Evolutionary conservation across 2,329 filamentous ascomycete genomes (phyloP).

Genomic region (Aspergillus terreus): DNA sequence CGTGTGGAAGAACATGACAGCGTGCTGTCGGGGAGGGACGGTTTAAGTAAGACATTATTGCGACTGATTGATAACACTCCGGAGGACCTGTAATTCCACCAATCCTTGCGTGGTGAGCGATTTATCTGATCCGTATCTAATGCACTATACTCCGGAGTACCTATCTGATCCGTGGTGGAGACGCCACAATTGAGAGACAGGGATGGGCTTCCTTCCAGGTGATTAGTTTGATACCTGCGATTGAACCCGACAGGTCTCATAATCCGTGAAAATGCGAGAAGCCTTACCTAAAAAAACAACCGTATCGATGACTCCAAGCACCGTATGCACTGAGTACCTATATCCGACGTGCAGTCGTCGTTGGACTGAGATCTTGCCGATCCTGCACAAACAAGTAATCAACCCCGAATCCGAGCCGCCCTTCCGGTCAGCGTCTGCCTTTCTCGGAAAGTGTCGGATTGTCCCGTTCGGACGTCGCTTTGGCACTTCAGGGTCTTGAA

Average conservation of each 20-base stretch:
- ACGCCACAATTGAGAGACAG: not conserved
- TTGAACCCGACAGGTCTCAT: not conserved
- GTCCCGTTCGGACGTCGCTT: not conserved
- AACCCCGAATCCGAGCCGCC: not conserved
- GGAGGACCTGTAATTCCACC: not conserved
- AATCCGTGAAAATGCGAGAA: too few relatives aligned
- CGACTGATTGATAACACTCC: constrained; percentile 2
- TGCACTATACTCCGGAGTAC: too few relatives aligned
- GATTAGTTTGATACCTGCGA: not conserved
- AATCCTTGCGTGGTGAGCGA: not conserved
- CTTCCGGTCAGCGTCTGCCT: not conserved
- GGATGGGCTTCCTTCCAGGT: not conserved
- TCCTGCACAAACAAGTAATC: not conserved
- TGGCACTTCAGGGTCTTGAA: not conserved
- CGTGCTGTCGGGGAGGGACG: not conserved
- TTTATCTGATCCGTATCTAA: constrained; percentile 1
- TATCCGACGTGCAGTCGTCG: too few relatives aligned
- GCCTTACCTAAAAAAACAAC: too few relatives aligned
- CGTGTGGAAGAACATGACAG: not conserved
- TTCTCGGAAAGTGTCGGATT: not conserved
- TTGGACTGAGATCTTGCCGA: not conserved
- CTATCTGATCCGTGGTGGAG: constrained; percentile 6
- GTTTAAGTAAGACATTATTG: not conserved
- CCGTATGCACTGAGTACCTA: too few relatives aligned
- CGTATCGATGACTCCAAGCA: too few relatives aligned